Base-by-base conservation (phyloP, 257 asterid species). In the Capsicum baccatum region DNA sequence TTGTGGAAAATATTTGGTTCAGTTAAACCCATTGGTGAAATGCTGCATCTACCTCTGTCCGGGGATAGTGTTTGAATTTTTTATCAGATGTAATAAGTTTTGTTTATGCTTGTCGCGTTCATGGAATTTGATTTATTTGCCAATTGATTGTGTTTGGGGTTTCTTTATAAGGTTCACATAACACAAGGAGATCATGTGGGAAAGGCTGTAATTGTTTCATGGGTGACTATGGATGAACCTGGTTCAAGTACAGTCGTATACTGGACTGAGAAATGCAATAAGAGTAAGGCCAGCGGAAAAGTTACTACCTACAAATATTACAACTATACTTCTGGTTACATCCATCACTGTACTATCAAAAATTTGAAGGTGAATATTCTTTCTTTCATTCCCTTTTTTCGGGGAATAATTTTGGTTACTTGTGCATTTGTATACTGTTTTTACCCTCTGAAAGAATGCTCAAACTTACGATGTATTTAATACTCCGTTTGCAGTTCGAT, bases 181-280 rank as follows among this genome's bases (percentile, higher is more conserved):
- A 96, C 98, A 39, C 99, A 96, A 89, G 99, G 99, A 58, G 99
- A 96, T 86, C 92, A 83, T 70, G 90, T 33, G 14, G 99, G 99
- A 80, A 92, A 90, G 87, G 98, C 97, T 10, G 90, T 96, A 74
- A 94, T 94, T 87, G 97, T 96, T 5, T 96, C 99, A 12, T 96
- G 99, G 99, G 94, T 96, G 14, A 96, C 99, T 6, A 85, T 83
- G 90, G 96, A 92, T 0, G 91, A 91, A 86, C 92, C 91, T 4
- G 99, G 97, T 26, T 94, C 97, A 35, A 84, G 54, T 48, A 86
- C 54, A 39, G 97, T 94, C 48, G 39, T 80, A 0, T 95, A 94
- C 82, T 94, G 98, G 98, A 88, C 87, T 74, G 93, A 92, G 66
- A 89, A 88, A 8, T 86, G 88, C 76, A 59, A 83, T 3, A 80